These are phyloP conservation scores for Leishmania amazonensis DNA, from an alignment of 208 protist genomes.

Conservation along the genomic window DNA sequence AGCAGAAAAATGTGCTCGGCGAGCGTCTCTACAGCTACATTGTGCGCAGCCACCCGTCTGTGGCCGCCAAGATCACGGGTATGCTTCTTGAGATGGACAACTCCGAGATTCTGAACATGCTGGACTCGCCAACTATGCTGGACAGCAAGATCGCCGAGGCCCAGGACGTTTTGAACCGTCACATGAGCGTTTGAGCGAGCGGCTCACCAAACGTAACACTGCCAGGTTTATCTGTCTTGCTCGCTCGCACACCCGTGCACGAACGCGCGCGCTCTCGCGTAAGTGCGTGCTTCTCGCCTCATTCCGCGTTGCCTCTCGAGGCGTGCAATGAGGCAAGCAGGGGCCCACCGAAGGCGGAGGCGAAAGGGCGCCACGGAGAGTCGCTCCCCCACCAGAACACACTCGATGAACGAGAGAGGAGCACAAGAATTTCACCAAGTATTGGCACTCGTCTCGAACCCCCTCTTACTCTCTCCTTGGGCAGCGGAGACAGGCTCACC, in stretches of 20 bases:
- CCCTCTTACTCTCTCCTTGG: too few relatives aligned
- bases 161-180: slow-evolving; percentile 93
- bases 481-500: neutral
- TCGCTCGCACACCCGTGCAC: slow-evolving; percentile 1
- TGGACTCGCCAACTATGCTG: slow-evolving; percentile 92
- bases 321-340: neutral
- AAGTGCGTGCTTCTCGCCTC: neutral
- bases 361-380: neutral
- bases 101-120: slow-evolving; percentile 95
- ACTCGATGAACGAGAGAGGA: neutral
- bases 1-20: slow-evolving; percentile 96
- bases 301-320: neutral
- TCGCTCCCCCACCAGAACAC: neutral
- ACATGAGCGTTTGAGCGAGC: slow-evolving; percentile 70
- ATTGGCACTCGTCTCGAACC: neutral
- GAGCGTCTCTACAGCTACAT: slow-evolving; percentile 97
- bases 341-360: too few relatives aligned
- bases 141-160: slow-evolving; percentile 97
- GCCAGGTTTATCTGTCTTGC: neutral
- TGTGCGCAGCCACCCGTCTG: slow-evolving; percentile 76
- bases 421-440: neutral
- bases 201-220: neutral
- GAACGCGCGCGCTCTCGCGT: neutral
- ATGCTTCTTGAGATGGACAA: slow-evolving; percentile 99
- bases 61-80: slow-evolving; percentile 98